A percentile compares a stretch with the other conserved stretches of the same genome.
These are phyloP conservation scores for Ascochyta viciae-villosae DNA, from an alignment of 2,329 filamentous ascomycete genomes.

Conservation along the genomic window DNA sequence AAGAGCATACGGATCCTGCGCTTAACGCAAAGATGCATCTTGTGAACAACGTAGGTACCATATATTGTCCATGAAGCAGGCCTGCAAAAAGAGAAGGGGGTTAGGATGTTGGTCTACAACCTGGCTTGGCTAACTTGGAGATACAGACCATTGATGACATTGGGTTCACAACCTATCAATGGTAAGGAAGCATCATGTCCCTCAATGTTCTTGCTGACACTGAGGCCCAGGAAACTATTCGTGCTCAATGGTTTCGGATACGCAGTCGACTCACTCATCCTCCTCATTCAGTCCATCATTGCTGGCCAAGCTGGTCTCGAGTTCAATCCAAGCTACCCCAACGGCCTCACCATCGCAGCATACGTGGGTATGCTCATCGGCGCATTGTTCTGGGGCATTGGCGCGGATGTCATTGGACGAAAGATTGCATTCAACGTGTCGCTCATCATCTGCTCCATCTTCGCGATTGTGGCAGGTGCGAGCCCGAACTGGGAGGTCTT, in stretches of 20 bases:
- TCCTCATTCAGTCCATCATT: conserved; percentile 69
- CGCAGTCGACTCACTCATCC: conserved; percentile 63
- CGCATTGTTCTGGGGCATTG: conserved; percentile 72
- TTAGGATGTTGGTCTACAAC: not conserved
- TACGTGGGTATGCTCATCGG: conserved; percentile 65
- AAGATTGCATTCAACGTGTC: conserved; percentile 73
- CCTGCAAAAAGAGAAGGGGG: not conserved
- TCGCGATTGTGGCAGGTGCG: conserved; percentile 70
- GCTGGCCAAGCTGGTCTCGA: conserved; percentile 65
- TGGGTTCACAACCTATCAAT: conserved; percentile 62
- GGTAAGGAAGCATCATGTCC: conserved; percentile 36
- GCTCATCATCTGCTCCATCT: conserved; percentile 67
- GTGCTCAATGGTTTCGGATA: conserved; percentile 68
- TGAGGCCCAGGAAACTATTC: conserved; percentile 55
- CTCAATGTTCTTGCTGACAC: not conserved
- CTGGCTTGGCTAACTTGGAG: not conserved
- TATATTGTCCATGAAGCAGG: not conserved
- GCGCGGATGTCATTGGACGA: conserved; percentile 72
- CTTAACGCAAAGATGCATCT: conserved; percentile 72
- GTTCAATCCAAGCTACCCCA: conserved; percentile 62
- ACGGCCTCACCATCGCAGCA: conserved; percentile 67
- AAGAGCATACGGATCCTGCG: conserved; percentile 66
- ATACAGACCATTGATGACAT: conserved; percentile 59
- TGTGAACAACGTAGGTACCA: conserved; percentile 66
- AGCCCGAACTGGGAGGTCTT: conserved; percentile 71